Evolutionary conservation across 148 eudicot genomes (phyloP).

Genomic region (Vaccinium corymbosum): DNA sequence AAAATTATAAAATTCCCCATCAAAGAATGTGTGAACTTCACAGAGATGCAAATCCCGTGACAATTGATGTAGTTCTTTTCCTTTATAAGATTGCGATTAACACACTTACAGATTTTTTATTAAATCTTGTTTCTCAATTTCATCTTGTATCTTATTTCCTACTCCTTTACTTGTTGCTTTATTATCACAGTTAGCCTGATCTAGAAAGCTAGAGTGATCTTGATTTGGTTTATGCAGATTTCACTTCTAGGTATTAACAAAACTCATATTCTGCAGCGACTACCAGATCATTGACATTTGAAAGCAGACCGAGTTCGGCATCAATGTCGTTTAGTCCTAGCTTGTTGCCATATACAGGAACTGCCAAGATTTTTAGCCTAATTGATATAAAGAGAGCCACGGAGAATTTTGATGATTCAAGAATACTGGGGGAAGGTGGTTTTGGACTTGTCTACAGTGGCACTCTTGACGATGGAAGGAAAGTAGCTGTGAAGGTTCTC

Average conservation of each 20-base stretch:
- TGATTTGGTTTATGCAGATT: not conserved
- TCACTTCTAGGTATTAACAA: not conserved
- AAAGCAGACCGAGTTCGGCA: conserved; percentile 43
- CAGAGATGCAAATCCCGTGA: not conserved
- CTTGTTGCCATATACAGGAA: conserved; percentile 53
- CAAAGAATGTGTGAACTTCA: not conserved
- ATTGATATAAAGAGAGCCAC: conserved; percentile 76
- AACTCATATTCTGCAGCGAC: conserved; percentile 41
- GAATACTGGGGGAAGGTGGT: conserved; percentile 92
- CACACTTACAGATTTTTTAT: not conserved
- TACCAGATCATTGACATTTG: conserved; percentile 38
- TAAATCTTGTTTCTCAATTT: not conserved
- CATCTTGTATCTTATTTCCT: not conserved
- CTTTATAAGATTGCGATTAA: not conserved
- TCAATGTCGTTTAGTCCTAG: conserved; percentile 64
- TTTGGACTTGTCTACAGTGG: conserved; percentile 92
- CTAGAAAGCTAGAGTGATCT: not conserved
- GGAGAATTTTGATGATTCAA: conserved; percentile 45
- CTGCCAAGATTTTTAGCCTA: conserved; percentile 62
- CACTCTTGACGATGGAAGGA: conserved; percentile 56
- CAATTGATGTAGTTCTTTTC: not conserved
- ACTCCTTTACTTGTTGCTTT: not conserved
- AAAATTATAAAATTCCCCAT: not conserved
- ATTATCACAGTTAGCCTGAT: not conserved
- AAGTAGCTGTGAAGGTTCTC: conserved; percentile 88